Conservation (phyloP, 495 filamentous ascomycete species). For the Talaromyces proteolyticus region DNA sequence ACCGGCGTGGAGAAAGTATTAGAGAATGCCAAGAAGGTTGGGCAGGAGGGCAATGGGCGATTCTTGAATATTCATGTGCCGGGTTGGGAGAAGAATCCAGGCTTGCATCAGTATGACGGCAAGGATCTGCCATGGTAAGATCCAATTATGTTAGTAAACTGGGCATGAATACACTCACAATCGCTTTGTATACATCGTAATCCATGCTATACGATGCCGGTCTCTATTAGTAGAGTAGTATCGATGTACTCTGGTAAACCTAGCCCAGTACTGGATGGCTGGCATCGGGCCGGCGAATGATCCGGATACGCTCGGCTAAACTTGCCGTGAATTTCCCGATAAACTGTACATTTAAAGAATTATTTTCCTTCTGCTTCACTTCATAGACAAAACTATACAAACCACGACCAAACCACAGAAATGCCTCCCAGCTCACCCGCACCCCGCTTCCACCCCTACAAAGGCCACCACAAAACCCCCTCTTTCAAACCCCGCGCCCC, state of each 20-base stretch:
- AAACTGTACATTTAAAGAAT: no score
- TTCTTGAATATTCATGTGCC: slow-evolving; percentile 37
- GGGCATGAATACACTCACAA: no score
- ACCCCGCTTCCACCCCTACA: slow-evolving; percentile 5
- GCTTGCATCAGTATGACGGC: slow-evolving; percentile 33
- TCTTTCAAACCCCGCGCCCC: slow-evolving; percentile 6
- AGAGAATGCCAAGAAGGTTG: slow-evolving; percentile 28
- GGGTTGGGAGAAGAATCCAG: slow-evolving; percentile 34
- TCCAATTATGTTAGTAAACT: no score
- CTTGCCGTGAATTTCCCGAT: not conserved
- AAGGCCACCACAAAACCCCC: slow-evolving; percentile 1
- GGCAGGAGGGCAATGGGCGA: slow-evolving; percentile 33
- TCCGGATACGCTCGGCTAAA: slow-evolving; percentile 4
- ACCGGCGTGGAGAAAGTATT: slow-evolving; percentile 36
- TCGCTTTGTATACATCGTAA: no score
- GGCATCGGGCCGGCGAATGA: slow-evolving; percentile 1
- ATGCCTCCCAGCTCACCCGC: not conserved
- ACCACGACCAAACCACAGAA: not conserved
- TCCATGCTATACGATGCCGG: no score
- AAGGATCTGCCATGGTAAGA: slow-evolving; percentile 26
- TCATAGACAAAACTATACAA: not conserved
- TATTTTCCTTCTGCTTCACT: not conserved
- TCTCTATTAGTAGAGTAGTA: no score
- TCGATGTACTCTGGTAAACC: not conserved
- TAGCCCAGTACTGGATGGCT: not conserved